Evolutionary conservation across 1,284 basidiomycete genomes (phyloP).

Genomic region (Coriolopsis trogii): DNA sequence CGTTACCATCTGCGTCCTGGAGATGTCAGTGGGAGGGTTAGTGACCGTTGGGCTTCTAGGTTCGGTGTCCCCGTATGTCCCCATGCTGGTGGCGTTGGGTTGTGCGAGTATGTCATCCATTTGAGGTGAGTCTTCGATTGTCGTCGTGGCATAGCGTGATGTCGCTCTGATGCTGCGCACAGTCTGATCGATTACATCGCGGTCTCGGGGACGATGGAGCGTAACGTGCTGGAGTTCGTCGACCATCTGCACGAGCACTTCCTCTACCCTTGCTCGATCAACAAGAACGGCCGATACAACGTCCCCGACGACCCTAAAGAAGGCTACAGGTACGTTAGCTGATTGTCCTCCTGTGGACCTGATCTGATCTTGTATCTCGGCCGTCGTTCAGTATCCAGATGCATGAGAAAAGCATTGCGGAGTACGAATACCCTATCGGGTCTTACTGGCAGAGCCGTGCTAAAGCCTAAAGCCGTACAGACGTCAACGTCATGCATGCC

Average conservation of each 20-base stretch:
- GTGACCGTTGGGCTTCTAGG: slow-evolving; percentile 36
- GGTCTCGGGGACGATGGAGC: slow-evolving; percentile 89
- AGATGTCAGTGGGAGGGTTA: too few relatives aligned
- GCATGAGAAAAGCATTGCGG: slow-evolving; percentile 67
- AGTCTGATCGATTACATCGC: slow-evolving; percentile 92
- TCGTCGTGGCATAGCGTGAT: neutral
- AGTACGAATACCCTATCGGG: slow-evolving; percentile 78
- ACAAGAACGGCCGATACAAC: slow-evolving; percentile 84
- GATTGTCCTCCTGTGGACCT: neutral
- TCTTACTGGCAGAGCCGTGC: slow-evolving; percentile 59
- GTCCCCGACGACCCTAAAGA: slow-evolving; percentile 67
- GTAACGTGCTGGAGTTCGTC: slow-evolving; percentile 89
- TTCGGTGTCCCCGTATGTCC: slow-evolving; percentile 90
- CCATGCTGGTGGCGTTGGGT: slow-evolving; percentile 93
- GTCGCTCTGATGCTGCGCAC: neutral
- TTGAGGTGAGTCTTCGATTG: slow-evolving; percentile 50
- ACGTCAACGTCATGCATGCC: too few relatives aligned
- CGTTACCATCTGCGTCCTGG: slow-evolving; percentile 25
- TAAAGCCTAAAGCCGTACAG: too few relatives aligned
- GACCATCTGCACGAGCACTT: slow-evolving; percentile 96
- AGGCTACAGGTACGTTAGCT: slow-evolving; percentile 65
- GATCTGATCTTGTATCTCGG: neutral
- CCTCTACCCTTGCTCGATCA: slow-evolving; percentile 87
- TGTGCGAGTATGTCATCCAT: slow-evolving; percentile 94
- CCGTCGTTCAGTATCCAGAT: slow-evolving; percentile 69